Base-by-base conservation (phyloP, 2,329 filamentous ascomycete species). In the Cladosporium sp. region DNA sequence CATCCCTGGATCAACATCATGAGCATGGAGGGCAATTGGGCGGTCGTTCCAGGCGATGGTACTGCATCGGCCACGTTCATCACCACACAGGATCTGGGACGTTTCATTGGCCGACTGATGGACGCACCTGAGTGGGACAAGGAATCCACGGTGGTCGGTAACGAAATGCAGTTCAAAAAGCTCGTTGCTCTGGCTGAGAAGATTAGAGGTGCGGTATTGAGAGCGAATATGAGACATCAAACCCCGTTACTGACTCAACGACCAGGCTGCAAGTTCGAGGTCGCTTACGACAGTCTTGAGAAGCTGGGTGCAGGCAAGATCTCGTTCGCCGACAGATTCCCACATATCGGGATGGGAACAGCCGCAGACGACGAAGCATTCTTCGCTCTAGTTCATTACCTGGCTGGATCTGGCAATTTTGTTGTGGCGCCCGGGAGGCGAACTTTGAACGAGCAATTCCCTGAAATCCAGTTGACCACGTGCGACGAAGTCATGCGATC, bases 1-100 rank as follows among this genome's bases (percentile, higher is more conserved):
- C 58, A 61, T 23, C 58, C 58, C 16, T 61, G 58, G 18, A 50
- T 67, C 40, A 64, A 67, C 40, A 63, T 65, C 35, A 8, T 53
- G 16, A 59, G 44, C 33, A 56, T 56, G n/a, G 37, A 58, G 29
- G 57, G 29, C 1, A 61, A 46, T 28, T 61, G 58, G 58, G 58
- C 58, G 26, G 40, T 49, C 16, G 23, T 61, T 26, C 58, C 58
- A 5, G 40, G 58, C 5, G 58, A 61, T 23, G 58, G 58, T 2
- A 29, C 58, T 14, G 37, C 58, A 11, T 29, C 18, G 10, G 58
- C 58, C 16, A 61, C 58, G 6, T 61, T 49, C 26, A 61, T 61
- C 44, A 61, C 58, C 8, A 61, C 58, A 1, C 58, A 61, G 28
- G 58, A 61, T 49, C 28, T 61, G n/a, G 44, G 58, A 2, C 58